Conservation (phyloP, 2,329 filamentous ascomycete species). For the Phymatotrichopsis omnivora region DNA sequence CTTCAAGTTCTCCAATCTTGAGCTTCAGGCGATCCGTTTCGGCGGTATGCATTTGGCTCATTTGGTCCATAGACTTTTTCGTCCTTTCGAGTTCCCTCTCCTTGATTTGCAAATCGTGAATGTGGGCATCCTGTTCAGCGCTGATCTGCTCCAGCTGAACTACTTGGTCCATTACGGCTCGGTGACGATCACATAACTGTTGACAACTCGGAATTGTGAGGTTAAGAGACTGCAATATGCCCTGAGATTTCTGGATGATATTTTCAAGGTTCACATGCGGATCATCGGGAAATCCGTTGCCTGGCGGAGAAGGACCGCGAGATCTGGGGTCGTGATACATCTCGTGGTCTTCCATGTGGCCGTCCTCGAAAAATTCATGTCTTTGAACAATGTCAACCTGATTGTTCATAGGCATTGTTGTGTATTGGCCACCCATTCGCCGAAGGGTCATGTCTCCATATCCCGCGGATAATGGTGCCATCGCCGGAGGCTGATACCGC, state of each 20-base stretch:
- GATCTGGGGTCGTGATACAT: too few species aligned
- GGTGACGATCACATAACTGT: conserved; percentile 25
- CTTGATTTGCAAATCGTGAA: conserved; percentile 44
- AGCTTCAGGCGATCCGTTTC: conserved; percentile 40
- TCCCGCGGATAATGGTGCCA: too few species aligned
- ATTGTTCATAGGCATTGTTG: too few species aligned
- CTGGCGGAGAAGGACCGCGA: too few species aligned
- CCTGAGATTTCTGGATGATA: conserved; percentile 25
- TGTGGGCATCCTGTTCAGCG: conserved; percentile 38
- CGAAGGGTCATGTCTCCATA: too few species aligned
- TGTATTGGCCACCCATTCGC: too few species aligned
- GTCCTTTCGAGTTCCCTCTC: conserved; percentile 45
- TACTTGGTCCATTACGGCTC: conserved; percentile 22
- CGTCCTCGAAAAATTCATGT: too few species aligned
- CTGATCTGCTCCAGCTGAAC: conserved; percentile 20
- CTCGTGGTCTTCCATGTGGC: too few species aligned
- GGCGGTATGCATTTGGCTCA: conserved; percentile 42
- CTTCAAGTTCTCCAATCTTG: conserved; percentile 39
- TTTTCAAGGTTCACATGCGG: conserved; percentile 25
- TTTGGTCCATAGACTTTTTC: conserved; percentile 42
- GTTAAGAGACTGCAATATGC: conserved; percentile 20
- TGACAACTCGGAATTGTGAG: conserved; percentile 24
- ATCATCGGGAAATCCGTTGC: conserved; percentile 17
- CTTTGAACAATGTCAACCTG: too few species aligned
- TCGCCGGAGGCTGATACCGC: too few species aligned